Conservation (phyloP, 164 flowering plant genomes). For the Vitis rotundifolia region DNA sequence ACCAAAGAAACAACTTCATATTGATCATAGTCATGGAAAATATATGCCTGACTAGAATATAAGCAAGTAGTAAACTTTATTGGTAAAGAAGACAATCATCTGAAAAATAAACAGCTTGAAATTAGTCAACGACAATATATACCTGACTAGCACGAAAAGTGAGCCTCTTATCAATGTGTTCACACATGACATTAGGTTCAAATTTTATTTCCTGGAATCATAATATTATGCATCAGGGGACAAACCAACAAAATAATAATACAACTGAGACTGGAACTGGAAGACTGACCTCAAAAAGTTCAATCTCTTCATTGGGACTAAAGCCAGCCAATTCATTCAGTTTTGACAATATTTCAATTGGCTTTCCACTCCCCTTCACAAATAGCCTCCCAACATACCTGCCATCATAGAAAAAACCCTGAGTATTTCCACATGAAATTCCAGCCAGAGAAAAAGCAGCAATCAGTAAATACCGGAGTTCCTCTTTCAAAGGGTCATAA, state of each 20-base stretch:
- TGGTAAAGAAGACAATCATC: no score
- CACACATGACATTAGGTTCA: slow-evolving; percentile 75
- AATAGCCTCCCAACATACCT: slow-evolving; percentile 69
- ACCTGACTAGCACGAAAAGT: slow-evolving; percentile 72
- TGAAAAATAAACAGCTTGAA: no score
- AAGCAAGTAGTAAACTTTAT: no score
- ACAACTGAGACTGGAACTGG: background rate
- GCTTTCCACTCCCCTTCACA: slow-evolving; percentile 63
- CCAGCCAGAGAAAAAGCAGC: background rate
- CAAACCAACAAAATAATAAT: background rate
- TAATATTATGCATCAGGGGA: no score
- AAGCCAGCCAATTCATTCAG: slow-evolving; percentile 68
- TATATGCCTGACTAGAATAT: no score
- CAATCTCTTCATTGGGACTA: slow-evolving; percentile 57
- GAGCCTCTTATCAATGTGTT: slow-evolving; percentile 53
- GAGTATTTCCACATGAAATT: no score
- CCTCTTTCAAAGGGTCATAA: slow-evolving; percentile 76
- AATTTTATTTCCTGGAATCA: slow-evolving; percentile 71
- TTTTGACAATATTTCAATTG: slow-evolving; percentile 45
- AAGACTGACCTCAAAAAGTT: slow-evolving; percentile 62
- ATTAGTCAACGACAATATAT: background rate
- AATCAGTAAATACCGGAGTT: slow-evolving; percentile 48
- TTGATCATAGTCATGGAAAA: no score
- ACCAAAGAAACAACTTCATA: no score
- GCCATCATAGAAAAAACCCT: slow-evolving; percentile 11